Percentiles rank a stretch among this genome's conserved stretches.
phyloP scores from a whole-genome alignment of 176 grass and related monocot species.

The Musa itinerans region DNA sequence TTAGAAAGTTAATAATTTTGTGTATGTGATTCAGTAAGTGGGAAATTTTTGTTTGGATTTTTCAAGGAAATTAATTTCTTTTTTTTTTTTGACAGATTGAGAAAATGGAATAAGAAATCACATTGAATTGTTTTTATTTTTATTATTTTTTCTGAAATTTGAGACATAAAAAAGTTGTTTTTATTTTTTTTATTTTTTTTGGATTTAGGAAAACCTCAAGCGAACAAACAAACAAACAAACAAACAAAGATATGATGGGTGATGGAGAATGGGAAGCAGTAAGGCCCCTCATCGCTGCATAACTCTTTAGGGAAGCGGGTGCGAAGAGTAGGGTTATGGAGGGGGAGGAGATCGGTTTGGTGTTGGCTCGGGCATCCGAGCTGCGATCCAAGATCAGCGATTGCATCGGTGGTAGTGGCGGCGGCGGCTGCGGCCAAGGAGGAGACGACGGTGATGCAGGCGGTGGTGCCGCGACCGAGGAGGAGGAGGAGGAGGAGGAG shows the following conservation, averaged over 20 bases:
- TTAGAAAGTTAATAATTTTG: too few relatives aligned
- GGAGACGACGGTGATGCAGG: background rate
- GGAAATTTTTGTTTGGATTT: too few relatives aligned
- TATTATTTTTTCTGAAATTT: too few relatives aligned
- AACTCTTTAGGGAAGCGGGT: background rate
- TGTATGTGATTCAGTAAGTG: too few relatives aligned
- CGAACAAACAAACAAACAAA: background rate
- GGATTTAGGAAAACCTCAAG: background rate
- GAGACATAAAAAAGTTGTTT: background rate
- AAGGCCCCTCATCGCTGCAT: too few relatives aligned
- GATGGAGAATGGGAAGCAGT: background rate
- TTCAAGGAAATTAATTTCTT: too few relatives aligned
- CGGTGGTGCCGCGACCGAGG: background rate
- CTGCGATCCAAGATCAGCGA: constrained; percentile 3
- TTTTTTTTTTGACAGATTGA: too few relatives aligned
- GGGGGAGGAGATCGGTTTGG: background rate
- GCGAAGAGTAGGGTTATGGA: background rate
- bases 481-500: background rate
- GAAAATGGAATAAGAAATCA: too few relatives aligned
- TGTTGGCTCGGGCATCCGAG: background rate
- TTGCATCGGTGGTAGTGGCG: background rate
- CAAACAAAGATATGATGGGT: background rate
- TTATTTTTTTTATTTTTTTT: too few relatives aligned
- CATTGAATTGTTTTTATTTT: too few relatives aligned
- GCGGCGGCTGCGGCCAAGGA: background rate